A percentile compares a stretch with the other conserved stretches of the same genome.
These are phyloP conservation scores for Podospora conica DNA, from an alignment of 495 filamentous ascomycete species.

Conservation along the genomic window DNA sequence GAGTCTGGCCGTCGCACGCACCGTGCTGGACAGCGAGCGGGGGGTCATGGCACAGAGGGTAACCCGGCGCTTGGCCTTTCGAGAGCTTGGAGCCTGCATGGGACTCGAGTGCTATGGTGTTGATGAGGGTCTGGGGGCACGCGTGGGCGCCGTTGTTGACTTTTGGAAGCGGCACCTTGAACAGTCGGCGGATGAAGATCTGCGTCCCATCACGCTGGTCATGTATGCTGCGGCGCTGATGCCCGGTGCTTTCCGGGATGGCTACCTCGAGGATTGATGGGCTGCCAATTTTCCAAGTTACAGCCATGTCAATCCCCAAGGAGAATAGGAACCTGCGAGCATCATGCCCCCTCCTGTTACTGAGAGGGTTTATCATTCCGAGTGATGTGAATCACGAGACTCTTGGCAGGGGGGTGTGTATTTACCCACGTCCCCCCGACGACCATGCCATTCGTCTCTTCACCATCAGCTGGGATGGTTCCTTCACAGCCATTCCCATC, in stretches of 20 bases:
- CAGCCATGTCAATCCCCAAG: too few relatives aligned
- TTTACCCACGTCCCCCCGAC: too few relatives aligned
- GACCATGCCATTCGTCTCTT: too few relatives aligned
- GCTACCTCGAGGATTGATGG: background rate
- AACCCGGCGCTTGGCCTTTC: slow-evolving; percentile 50
- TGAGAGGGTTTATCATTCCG: too few relatives aligned
- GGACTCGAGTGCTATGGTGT: slow-evolving; percentile 52
- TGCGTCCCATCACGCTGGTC: slow-evolving; percentile 54
- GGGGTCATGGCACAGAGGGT: slow-evolving; percentile 32
- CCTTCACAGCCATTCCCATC: too few relatives aligned
- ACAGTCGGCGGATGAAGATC: slow-evolving; percentile 38
- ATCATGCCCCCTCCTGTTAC: too few relatives aligned
- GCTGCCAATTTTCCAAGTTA: background rate
- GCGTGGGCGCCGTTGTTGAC: slow-evolving; percentile 43
- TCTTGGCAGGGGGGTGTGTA: too few relatives aligned
- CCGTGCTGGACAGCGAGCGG: slow-evolving; percentile 26
- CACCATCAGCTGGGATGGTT: too few relatives aligned
- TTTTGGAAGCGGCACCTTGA: slow-evolving; percentile 50
- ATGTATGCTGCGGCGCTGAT: slow-evolving; percentile 63
- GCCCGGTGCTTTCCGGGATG: slow-evolving; percentile 40
- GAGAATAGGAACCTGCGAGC: too few relatives aligned
- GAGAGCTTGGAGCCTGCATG: slow-evolving; percentile 56
- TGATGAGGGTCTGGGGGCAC: slow-evolving; percentile 33
- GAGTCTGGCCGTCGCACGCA: slow-evolving; percentile 43
- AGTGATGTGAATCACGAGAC: too few relatives aligned